Conservation (phyloP, 352 stramenopile genomes). For the Phytophthora colocasiae region DNA sequence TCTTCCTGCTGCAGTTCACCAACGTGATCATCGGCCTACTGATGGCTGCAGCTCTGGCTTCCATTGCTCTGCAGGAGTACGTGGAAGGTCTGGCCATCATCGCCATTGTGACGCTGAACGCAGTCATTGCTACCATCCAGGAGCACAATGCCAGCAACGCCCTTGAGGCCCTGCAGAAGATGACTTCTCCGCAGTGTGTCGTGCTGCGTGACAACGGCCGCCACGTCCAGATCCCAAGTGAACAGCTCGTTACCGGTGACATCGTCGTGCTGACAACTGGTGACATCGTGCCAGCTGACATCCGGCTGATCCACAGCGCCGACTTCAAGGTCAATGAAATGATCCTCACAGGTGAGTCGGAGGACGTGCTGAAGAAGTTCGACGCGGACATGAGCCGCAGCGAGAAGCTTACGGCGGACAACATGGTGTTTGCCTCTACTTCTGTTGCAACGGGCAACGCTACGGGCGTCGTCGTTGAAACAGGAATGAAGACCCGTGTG, state of each 20-base stretch:
- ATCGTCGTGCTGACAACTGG: slow-evolving; percentile 89
- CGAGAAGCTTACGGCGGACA: slow-evolving; percentile 68
- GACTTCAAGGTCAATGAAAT: slow-evolving; percentile 94
- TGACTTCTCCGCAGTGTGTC: slow-evolving; percentile 70
- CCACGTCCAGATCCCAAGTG: slow-evolving; percentile 60
- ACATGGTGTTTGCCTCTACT: slow-evolving; percentile 95
- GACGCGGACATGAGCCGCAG: slow-evolving; percentile 52
- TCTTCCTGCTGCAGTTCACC: slow-evolving; percentile 80
- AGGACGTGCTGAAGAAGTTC: slow-evolving; percentile 79
- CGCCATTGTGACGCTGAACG: slow-evolving; percentile 76
- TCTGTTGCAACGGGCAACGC: slow-evolving; percentile 73
- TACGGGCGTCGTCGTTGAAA: slow-evolving; percentile 66
- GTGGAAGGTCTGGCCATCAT: slow-evolving; percentile 78
- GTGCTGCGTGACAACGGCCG: slow-evolving; percentile 62
- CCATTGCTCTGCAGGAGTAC: slow-evolving; percentile 71
- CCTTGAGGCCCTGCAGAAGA: slow-evolving; percentile 76
- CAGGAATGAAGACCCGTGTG: slow-evolving; percentile 69
- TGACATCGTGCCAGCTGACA: slow-evolving; percentile 94
- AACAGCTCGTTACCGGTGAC: slow-evolving; percentile 74
- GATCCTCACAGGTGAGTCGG: slow-evolving; percentile 93
- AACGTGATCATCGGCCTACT: slow-evolving; percentile 83
- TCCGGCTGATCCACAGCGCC: slow-evolving; percentile 86
- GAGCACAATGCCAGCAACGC: slow-evolving; percentile 74
- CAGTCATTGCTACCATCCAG: slow-evolving; percentile 72
- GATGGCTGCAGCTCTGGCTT: slow-evolving; percentile 65